Percentiles rank a stretch among this genome's conserved stretches.
Evolutionary conservation across 1,139 yeast species (phyloP).

Genomic region (Candida sojae): DNA sequence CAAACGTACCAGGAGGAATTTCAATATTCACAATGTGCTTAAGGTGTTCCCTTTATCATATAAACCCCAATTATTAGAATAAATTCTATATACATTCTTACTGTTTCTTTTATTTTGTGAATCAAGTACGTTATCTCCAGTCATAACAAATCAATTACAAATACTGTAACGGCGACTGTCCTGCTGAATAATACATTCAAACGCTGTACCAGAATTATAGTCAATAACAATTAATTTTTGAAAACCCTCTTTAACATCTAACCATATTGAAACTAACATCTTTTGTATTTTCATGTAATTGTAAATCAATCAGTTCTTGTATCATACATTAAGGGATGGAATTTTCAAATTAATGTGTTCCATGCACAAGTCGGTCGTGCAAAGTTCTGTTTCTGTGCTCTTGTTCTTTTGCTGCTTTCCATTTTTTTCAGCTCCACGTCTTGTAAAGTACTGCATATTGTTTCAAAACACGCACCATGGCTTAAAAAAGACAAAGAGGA

Average conservation of each 20-base stretch:
- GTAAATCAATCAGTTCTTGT: background rate
- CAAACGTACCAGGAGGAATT: too few relatives aligned
- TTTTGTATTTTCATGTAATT: background rate
- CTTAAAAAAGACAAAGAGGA: background rate
- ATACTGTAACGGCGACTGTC: background rate
- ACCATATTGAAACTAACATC: background rate
- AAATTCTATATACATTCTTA: background rate
- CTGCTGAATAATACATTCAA: background rate
- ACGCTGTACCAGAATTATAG: background rate
- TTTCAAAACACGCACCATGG: background rate
- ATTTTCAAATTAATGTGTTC: background rate
- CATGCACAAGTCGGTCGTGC: background rate
- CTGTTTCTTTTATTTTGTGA: background rate
- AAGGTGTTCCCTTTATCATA: too few relatives aligned
- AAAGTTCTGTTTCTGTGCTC: background rate
- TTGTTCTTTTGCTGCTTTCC: background rate
- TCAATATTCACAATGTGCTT: too few relatives aligned
- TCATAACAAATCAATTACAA: background rate
- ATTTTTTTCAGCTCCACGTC: background rate
- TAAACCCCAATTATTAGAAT: too few relatives aligned
- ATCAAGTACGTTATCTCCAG: conserved; percentile 1
- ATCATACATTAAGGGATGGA: background rate
- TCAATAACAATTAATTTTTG: background rate
- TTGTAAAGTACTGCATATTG: background rate
- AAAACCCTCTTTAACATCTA: background rate